phyloP scores from a whole-genome alignment of 208 protist genomes.

The Trypanosoma platydactyli region DNA sequence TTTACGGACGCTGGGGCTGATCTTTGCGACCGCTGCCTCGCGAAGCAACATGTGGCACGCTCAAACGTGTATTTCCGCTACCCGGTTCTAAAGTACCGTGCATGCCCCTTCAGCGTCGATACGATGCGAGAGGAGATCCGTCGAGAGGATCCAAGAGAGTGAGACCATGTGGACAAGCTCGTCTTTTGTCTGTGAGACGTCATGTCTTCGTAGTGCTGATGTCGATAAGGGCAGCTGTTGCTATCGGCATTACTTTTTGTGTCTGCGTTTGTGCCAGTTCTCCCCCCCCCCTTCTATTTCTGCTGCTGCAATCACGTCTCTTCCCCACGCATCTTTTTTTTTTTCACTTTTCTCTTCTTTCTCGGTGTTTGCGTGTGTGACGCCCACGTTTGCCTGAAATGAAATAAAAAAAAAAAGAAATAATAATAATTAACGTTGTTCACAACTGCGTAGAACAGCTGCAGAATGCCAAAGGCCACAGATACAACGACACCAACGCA shows the following conservation, averaged over 20 bases:
- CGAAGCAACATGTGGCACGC: constrained; percentile 71
- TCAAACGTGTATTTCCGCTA: constrained; percentile 90
- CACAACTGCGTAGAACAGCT: too few species aligned
- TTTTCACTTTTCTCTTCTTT: too few species aligned
- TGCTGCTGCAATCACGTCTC: too few species aligned
- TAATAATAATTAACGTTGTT: too few species aligned
- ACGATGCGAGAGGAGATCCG: constrained; percentile 69
- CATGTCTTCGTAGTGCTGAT: neutral
- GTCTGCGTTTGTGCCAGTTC: too few species aligned
- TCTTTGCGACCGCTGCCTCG: constrained; percentile 65
- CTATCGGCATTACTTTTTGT: too few species aligned
- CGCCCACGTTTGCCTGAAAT: too few species aligned
- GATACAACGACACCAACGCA: neutral
- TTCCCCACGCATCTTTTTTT: too few species aligned
- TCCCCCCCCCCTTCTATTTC: too few species aligned
- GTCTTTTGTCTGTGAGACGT: neutral
- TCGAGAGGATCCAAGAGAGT: constrained; percentile 29
- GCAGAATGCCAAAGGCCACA: constrained; percentile 3
- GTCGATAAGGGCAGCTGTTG: too few species aligned
- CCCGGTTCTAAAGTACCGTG: constrained; percentile 82
- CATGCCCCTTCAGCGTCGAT: constrained; percentile 84
- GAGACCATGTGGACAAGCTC: neutral
- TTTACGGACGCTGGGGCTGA: constrained; percentile 48
- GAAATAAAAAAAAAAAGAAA: too few species aligned
- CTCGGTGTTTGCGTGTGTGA: too few species aligned